phyloP scores from a whole-genome alignment of 176 grass and related monocot genomes.

The Rhynchospora pubera region DNA sequence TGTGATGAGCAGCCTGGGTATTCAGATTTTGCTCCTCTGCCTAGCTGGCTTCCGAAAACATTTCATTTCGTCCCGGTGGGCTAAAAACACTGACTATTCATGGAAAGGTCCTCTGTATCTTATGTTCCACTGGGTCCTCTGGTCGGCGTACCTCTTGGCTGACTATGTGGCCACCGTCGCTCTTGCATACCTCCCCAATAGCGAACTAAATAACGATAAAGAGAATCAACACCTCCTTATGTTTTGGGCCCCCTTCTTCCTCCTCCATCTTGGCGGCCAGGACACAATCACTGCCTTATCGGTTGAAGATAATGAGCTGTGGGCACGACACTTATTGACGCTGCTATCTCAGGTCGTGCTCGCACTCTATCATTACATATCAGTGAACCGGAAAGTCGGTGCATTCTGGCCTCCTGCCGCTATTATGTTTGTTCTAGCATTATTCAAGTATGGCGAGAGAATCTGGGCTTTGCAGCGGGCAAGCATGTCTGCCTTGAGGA shows the following conservation, averaged over 20 bases:
- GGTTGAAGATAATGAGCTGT: slow-evolving; percentile 8
- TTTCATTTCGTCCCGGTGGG: not conserved
- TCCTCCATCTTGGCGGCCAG: slow-evolving; percentile 51
- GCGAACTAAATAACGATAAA: not conserved
- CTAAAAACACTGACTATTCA: not conserved
- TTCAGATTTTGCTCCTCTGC: not conserved
- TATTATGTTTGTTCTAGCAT: slow-evolving; percentile 37
- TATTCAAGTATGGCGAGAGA: slow-evolving; percentile 40
- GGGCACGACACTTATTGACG: slow-evolving; percentile 43
- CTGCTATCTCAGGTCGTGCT: slow-evolving; percentile 34
- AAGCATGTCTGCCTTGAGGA: slow-evolving; percentile 39
- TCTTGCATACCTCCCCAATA: slow-evolving; percentile 24
- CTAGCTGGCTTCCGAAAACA: not conserved
- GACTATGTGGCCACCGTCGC: slow-evolving; percentile 24
- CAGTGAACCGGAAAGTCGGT: not conserved
- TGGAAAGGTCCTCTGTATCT: not conserved
- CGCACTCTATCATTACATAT: slow-evolving; percentile 5
- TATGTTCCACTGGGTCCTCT: slow-evolving; percentile 2
- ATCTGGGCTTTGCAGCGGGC: slow-evolving; percentile 37
- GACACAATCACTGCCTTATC: slow-evolving; percentile 66
- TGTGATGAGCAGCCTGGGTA: not conserved
- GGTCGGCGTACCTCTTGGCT: slow-evolving; percentile 27
- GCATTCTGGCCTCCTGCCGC: slow-evolving; percentile 18
- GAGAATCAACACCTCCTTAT: slow-evolving; percentile 5
- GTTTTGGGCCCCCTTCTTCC: slow-evolving; percentile 68